Percentiles rank a stretch among this genome's conserved stretches.
These are phyloP conservation scores for Suillus luteus DNA, from an alignment of 768 basidiomycete species.

Conservation along the genomic window DNA sequence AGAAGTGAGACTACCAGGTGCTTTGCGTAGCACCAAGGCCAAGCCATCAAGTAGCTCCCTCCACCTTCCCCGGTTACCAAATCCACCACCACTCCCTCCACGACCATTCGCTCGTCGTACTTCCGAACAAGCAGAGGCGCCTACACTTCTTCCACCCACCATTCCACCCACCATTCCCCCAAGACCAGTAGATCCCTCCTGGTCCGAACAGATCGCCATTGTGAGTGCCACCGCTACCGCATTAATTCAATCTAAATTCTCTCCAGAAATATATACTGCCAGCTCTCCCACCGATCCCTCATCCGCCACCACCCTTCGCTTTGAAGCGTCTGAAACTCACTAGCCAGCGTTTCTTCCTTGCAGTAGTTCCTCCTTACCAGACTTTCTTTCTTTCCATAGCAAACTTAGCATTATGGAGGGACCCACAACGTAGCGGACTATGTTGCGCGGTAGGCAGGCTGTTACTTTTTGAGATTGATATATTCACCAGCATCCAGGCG, in stretches of 20 bases:
- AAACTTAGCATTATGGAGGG: conserved; percentile 57
- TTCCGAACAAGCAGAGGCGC: background rate
- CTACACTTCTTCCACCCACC: conserved; percentile 11
- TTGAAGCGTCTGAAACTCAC: conserved; percentile 54
- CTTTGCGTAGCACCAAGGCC: conserved; percentile 20
- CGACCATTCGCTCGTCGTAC: background rate
- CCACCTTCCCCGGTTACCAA: conserved; percentile 1
- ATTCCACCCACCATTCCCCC: conserved; percentile 12
- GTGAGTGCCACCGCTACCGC: conserved; percentile 21
- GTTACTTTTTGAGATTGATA: conserved; percentile 6
- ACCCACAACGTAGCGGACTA: conserved; percentile 45
- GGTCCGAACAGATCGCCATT: conserved; percentile 29
- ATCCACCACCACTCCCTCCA: conserved; percentile 8
- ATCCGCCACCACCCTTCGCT: conserved; percentile 50
- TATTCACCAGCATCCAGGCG: conserved; percentile 36
- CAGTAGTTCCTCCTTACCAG: conserved; percentile 49
- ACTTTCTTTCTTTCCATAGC: conserved; percentile 43
- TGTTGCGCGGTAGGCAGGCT: conserved; percentile 52
- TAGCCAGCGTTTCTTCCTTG: conserved; percentile 56
- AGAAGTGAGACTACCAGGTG: conserved; percentile 47
- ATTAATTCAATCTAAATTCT: conserved; percentile 15
- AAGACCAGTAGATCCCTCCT: conserved; percentile 21
- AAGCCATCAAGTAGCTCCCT: background rate
- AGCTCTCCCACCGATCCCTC: conserved; percentile 43
- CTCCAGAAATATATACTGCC: conserved; percentile 46